These are phyloP conservation scores for Ophioceras dolichostomum DNA, from an alignment of 2,329 filamentous ascomycete species.

Conservation along the genomic window DNA sequence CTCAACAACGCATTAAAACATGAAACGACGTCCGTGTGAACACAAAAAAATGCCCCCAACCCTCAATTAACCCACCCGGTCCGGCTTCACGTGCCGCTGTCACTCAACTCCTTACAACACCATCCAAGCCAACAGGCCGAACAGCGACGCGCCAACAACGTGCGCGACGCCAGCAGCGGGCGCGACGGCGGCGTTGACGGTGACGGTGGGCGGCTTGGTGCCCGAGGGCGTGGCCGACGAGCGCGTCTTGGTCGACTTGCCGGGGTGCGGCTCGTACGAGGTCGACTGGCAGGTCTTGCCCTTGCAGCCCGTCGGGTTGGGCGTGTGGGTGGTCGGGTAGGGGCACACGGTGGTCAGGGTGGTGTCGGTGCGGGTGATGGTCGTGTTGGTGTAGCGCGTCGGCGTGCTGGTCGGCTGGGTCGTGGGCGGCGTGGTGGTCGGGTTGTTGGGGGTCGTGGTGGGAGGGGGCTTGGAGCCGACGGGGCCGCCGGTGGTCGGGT, in stretches of 20 bases:
- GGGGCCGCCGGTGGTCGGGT: slow-evolving; percentile 5
- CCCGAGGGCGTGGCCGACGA: neutral
- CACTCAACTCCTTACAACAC: neutral
- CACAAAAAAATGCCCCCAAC: too few species aligned
- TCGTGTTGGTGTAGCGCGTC: neutral
- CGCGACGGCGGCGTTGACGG: neutral
- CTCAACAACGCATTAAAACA: too few species aligned
- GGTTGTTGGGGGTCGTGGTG: neutral
- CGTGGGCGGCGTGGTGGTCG: neutral
- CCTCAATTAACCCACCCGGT: too few species aligned
- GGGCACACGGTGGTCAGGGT: neutral
- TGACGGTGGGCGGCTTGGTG: neutral
- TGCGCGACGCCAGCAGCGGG: neutral
- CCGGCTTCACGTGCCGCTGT: too few species aligned
- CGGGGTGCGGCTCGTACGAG: neutral
- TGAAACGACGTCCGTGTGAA: too few species aligned
- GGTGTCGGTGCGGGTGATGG: neutral
- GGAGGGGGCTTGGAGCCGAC: neutral
- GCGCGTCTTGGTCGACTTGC: too few species aligned
- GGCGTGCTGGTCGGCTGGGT: neutral
- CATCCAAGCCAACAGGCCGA: neutral
- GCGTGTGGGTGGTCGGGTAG: too few species aligned
- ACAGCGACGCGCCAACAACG: neutral
- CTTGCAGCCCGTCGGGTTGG: too few species aligned
- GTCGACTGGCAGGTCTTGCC: too few species aligned